phyloP scores from a whole-genome alignment of 177 flowering plant genomes.

The Vitis hybrid region DNA sequence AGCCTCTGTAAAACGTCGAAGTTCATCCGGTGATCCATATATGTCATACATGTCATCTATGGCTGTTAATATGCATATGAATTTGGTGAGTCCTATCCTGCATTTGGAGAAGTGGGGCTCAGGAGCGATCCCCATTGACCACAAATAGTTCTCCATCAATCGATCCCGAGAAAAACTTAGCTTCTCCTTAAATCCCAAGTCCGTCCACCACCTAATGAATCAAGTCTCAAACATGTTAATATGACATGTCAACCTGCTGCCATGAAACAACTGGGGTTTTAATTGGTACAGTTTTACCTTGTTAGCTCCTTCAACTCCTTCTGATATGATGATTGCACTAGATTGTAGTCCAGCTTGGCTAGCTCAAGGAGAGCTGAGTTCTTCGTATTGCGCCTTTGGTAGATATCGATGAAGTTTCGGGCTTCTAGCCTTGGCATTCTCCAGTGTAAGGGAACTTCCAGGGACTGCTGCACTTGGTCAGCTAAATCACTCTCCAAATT shows the following conservation, averaged over 20 bases:
- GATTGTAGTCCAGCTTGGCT: conserved; percentile 30
- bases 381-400: conserved; percentile 3
- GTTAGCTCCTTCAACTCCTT: conserved; percentile 21
- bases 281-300: conserved; percentile 7
- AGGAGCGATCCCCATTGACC: conserved; percentile 19
- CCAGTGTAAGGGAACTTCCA: conserved; percentile 26
- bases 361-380: conserved; percentile 19
- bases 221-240: neutral
- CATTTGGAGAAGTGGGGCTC: conserved; percentile 24
- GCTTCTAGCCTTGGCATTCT: conserved; percentile 30
- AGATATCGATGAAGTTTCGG: conserved; percentile 18
- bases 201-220: conserved; percentile 36
- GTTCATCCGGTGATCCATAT: conserved; percentile 34
- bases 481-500: neutral
- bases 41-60: conserved; percentile 41
- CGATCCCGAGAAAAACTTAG: conserved; percentile 27
- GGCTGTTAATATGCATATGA: conserved; percentile 15
- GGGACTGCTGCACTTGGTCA: conserved; percentile 14
- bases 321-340: conserved; percentile 30
- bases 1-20: conserved; percentile 26
- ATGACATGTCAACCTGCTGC: too few relatives aligned
- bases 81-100: conserved; percentile 29
- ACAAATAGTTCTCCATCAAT: conserved; percentile 29
- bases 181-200: conserved; percentile 19
- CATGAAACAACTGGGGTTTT: too few relatives aligned